A percentile compares a stretch with the other conserved stretches of the same genome.
phyloP scores from a whole-genome alignment of 2,329 filamentous ascomycete genomes.

The Xylariaceae sp. region DNA sequence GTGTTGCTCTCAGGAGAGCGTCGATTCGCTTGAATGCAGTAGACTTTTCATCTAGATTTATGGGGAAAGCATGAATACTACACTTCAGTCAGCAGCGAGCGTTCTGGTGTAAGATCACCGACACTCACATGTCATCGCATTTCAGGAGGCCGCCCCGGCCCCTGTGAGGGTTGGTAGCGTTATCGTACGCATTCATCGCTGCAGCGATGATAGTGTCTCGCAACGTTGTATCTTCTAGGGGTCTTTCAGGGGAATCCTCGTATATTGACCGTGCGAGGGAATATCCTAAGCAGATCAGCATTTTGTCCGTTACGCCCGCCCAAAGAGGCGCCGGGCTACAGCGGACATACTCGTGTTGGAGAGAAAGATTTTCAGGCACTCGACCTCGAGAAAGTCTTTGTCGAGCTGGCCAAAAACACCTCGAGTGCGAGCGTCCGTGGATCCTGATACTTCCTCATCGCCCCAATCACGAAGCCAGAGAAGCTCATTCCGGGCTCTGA shows the following conservation, averaged over 20 bases:
- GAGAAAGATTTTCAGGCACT: conserved; percentile 62
- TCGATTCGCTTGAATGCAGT: conserved; percentile 48
- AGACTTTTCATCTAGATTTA: conserved; percentile 44
- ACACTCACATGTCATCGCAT: conserved; percentile 62
- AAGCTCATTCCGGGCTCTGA: conserved; percentile 52
- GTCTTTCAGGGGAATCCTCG: conserved; percentile 40
- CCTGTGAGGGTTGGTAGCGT: conserved; percentile 73
- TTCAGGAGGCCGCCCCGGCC: conserved; percentile 70
- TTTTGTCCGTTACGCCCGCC: conserved; percentile 11
- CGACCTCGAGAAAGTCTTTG: conserved; percentile 56
- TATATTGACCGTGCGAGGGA: conserved; percentile 56
- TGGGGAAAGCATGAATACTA: conserved; percentile 58
- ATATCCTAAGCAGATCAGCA: conserved; percentile 40
- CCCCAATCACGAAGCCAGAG: conserved; percentile 72
- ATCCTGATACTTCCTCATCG: conserved; percentile 33
- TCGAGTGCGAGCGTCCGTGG: conserved; percentile 24
- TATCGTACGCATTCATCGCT: conserved; percentile 68
- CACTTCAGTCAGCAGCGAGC: neutral
- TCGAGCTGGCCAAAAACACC: conserved; percentile 55
- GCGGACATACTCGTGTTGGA: conserved; percentile 47
- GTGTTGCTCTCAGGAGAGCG: conserved; percentile 63
- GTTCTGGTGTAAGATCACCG: neutral
- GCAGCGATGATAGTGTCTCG: conserved; percentile 54
- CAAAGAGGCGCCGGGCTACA: neutral
- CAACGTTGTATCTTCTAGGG: conserved; percentile 42